A percentile compares a stretch with the other conserved stretches of the same genome.
phyloP scores from a whole-genome alignment of 495 filamentous ascomycete genomes.

The Darksidea phi region DNA sequence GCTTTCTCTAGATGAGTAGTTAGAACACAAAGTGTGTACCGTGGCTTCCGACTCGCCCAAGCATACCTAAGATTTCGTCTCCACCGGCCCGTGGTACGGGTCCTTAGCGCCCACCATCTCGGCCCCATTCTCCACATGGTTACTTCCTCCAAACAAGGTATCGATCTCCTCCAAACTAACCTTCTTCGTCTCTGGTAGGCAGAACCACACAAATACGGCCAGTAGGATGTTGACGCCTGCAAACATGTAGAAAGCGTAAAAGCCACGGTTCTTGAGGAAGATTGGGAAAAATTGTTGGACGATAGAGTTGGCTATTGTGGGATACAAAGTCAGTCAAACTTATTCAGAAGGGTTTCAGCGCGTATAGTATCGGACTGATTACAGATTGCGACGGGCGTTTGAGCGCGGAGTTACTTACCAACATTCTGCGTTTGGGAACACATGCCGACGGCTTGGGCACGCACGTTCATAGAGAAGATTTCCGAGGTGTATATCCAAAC shows the following conservation, averaged over 20 bases:
- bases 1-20: too few relatives aligned
- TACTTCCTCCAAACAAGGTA: constrained; percentile 57
- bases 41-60: too few relatives aligned
- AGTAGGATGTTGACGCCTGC: constrained; percentile 57
- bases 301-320: constrained; percentile 63
- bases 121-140: constrained; percentile 57
- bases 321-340: too few relatives aligned
- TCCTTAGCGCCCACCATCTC: constrained; percentile 22
- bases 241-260: constrained; percentile 56
- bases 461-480: constrained; percentile 66
- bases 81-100: constrained; percentile 13
- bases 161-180: constrained; percentile 67
- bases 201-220: constrained; percentile 70
- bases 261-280: constrained; percentile 58
- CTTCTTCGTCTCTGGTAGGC: constrained; percentile 72
- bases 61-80: too few relatives aligned
- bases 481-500: constrained; percentile 69
- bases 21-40: too few relatives aligned
- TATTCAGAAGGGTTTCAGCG: too few relatives aligned
- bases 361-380: too few relatives aligned
- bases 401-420: too few relatives aligned
- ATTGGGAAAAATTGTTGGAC: constrained; percentile 67
- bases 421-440: constrained; percentile 61
- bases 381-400: too few relatives aligned
- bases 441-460: constrained; percentile 68